These are phyloP conservation scores for Bryopsis sp. DNA, from an alignment of 139 green algal genomes.

Conservation along the genomic window DNA sequence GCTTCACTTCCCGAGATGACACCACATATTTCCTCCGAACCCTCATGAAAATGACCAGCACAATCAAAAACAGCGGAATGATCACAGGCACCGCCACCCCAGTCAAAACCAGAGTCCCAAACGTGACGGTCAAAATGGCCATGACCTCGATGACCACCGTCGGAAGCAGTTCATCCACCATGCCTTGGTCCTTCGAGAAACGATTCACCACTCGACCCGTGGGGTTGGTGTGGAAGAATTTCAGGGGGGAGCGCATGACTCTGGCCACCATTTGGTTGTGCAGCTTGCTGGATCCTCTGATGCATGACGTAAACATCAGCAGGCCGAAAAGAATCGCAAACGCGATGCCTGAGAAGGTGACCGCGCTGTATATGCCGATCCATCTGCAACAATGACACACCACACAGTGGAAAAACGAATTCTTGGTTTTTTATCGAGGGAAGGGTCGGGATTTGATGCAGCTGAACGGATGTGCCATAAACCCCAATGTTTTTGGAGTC, in stretches of 20 bases:
- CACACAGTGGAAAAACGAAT: background rate
- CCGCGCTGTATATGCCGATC: background rate
- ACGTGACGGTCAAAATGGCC: background rate
- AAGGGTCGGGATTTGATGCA: slow-evolving; percentile 21
- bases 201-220: slow-evolving; percentile 83
- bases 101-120: slow-evolving; percentile 3
- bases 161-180: slow-evolving; percentile 58
- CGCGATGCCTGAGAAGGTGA: background rate
- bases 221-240: slow-evolving; percentile 93
- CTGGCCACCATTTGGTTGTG: slow-evolving; percentile 43
- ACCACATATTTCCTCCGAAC: slow-evolving; percentile 33
- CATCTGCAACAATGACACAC: background rate
- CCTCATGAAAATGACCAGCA: slow-evolving; percentile 35
- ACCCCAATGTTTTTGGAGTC: no score
- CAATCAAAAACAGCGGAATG: background rate
- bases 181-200: slow-evolving; percentile 65
- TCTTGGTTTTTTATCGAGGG: background rate
- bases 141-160: slow-evolving; percentile 20
- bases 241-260: slow-evolving; percentile 70
- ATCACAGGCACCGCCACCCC: slow-evolving; percentile 4
- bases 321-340: slow-evolving; percentile 5
- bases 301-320: background rate
- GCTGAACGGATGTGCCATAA: slow-evolving; percentile 32
- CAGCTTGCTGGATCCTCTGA: slow-evolving; percentile 32
- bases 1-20: slow-evolving; percentile 71